phyloP scores from a whole-genome alignment of 2,329 filamentous ascomycete species.

The Helotiales sp. region DNA sequence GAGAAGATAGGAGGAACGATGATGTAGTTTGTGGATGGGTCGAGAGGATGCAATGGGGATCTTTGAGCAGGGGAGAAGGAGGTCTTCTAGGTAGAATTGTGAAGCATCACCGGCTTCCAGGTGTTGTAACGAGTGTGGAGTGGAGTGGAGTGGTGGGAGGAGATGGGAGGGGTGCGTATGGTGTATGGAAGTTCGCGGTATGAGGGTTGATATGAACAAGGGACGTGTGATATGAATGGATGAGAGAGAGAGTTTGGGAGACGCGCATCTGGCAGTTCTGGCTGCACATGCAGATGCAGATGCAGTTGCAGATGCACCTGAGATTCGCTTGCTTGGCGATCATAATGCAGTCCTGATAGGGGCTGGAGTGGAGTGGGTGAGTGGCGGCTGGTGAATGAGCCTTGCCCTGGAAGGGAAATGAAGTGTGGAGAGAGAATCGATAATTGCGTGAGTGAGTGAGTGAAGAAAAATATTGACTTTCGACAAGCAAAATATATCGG shows the following conservation, averaged over 20 bases:
- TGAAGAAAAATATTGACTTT: neutral
- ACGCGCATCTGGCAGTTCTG: neutral
- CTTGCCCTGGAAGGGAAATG: neutral
- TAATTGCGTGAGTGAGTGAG: too few species aligned
- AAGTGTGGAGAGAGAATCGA: neutral
- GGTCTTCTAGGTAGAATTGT: constrained; percentile 7
- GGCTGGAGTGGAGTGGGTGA: neutral
- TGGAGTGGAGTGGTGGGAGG: neutral
- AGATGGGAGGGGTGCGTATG: neutral
- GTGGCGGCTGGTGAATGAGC: neutral
- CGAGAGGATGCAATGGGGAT: constrained; percentile 66
- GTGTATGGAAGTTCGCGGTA: neutral
- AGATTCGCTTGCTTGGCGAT: neutral
- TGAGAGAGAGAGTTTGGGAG: neutral
- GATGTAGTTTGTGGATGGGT: constrained; percentile 52
- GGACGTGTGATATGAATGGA: neutral
- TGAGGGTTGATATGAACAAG: neutral
- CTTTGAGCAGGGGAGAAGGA: constrained; percentile 46
- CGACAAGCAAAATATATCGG: neutral
- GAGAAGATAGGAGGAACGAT: neutral
- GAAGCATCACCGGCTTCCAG: neutral
- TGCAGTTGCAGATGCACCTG: too few species aligned
- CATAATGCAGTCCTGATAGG: neutral
- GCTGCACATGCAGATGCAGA: neutral
- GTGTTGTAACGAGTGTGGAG: constrained; percentile 4